These are phyloP conservation scores for Cryphonectria parasitica DNA, from an alignment of 2,329 filamentous ascomycete species.

Conservation along the genomic window DNA sequence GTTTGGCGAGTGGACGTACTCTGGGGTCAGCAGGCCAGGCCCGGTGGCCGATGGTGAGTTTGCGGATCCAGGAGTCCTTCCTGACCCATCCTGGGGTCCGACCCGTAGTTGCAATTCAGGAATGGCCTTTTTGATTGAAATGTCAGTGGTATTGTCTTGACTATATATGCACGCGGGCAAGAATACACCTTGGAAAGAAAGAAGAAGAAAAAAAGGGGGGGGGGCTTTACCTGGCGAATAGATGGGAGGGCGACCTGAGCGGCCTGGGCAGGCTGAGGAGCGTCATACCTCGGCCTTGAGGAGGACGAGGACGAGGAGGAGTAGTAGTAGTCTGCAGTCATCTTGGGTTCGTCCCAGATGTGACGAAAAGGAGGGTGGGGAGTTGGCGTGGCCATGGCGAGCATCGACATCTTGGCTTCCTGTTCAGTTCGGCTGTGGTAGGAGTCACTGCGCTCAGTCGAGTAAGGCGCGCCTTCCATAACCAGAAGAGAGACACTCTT, in stretches of 20 bases:
- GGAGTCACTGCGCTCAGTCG: slow-evolving; percentile 37
- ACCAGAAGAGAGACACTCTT: slow-evolving; percentile 27
- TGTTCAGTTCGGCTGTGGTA: slow-evolving; percentile 35
- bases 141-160: slow-evolving; percentile 29
- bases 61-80: slow-evolving; percentile 40
- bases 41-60: slow-evolving; percentile 41
- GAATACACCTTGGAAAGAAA: neutral
- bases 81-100: slow-evolving; percentile 39
- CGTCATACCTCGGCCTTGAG: slow-evolving; percentile 42
- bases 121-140: slow-evolving; percentile 44
- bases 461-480: slow-evolving; percentile 48
- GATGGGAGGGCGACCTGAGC: slow-evolving; percentile 53
- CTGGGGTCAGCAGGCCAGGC: slow-evolving; percentile 42
- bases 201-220: too few species aligned
- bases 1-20: slow-evolving; percentile 55
- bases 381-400: slow-evolving; percentile 51
- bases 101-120: slow-evolving; percentile 48
- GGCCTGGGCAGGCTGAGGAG: slow-evolving; percentile 14
- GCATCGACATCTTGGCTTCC: slow-evolving; percentile 52
- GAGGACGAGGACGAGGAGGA: slow-evolving; percentile 27
- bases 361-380: slow-evolving; percentile 47
- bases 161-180: neutral
- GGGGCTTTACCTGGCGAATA: slow-evolving; percentile 60
- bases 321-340: slow-evolving; percentile 38
- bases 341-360: slow-evolving; percentile 45